phyloP scores from a whole-genome alignment of 768 basidiomycete species.

The Boletellus sp. region DNA sequence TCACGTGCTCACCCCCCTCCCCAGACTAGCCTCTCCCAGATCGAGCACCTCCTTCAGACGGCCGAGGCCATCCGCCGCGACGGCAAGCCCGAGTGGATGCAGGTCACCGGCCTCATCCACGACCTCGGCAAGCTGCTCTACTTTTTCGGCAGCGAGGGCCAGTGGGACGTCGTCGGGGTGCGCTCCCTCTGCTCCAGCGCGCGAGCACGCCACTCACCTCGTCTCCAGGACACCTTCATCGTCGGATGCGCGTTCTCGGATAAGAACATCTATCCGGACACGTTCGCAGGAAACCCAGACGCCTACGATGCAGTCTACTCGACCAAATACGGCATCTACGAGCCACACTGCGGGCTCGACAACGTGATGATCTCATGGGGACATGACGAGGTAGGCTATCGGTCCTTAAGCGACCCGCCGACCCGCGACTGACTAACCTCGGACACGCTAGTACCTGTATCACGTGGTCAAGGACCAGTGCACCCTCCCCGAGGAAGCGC shows the following conservation, averaged over 20 bases:
- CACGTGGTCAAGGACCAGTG: conserved; percentile 80
- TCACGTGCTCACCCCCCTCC: conserved; percentile 11
- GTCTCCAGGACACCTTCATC: conserved; percentile 63
- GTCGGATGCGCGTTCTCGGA: conserved; percentile 87
- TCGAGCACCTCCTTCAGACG: conserved; percentile 87
- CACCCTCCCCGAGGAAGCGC: conserved; percentile 71
- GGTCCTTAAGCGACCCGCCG: conserved; percentile 7
- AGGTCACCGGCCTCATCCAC: conserved; percentile 81
- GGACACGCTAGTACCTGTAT: conserved; percentile 64
- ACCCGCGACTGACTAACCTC: no score
- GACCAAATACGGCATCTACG: conserved; percentile 70
- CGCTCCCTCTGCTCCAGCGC: conserved; percentile 19
- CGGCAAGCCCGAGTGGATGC: conserved; percentile 92
- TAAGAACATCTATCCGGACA: conserved; percentile 76
- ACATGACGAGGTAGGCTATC: conserved; percentile 74
- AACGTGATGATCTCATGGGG: conserved; percentile 90
- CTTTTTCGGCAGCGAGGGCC: conserved; percentile 81
- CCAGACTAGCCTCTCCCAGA: conserved; percentile 76
- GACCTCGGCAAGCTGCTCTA: conserved; percentile 87
- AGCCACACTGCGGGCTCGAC: conserved; percentile 75
- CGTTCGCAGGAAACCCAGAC: conserved; percentile 75
- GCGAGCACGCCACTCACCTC: background rate
- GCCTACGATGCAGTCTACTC: conserved; percentile 60
- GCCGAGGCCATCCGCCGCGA: conserved; percentile 87
- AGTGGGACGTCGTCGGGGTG: conserved; percentile 94